Evolutionary conservation across 75 land plant genomes (phyloP).

Genomic region (Gnetum montanum): DNA sequence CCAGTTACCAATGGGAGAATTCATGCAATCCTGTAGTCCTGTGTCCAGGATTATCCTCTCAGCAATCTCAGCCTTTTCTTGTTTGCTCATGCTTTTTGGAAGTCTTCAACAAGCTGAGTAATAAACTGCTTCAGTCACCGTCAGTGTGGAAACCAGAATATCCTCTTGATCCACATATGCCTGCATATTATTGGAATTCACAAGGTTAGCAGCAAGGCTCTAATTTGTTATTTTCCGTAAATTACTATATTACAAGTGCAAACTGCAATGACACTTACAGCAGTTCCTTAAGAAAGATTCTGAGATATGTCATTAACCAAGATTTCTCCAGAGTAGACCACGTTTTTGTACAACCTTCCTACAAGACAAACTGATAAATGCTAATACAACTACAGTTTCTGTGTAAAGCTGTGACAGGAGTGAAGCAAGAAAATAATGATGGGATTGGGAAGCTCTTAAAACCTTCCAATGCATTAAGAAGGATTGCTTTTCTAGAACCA

Average conservation of each 20-base stretch:
- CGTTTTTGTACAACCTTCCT: slow-evolving; percentile 65
- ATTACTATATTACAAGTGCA: no score
- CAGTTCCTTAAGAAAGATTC: no score
- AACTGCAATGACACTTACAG: no score
- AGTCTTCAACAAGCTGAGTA: slow-evolving; percentile 77
- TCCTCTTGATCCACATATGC: slow-evolving; percentile 85
- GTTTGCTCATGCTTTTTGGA: slow-evolving; percentile 14
- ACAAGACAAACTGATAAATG: no score
- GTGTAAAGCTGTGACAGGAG: no score
- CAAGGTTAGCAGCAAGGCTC: no score
- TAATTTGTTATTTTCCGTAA: no score
- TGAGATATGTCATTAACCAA: slow-evolving; percentile 72
- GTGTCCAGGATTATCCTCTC: slow-evolving; percentile 26
- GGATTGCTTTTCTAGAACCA: slow-evolving; percentile 30
- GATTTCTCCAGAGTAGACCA: slow-evolving; percentile 40
- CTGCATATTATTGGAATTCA: no score
- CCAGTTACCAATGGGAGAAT: slow-evolving; percentile 34
- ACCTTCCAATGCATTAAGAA: slow-evolving; percentile 16
- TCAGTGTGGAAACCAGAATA: slow-evolving; percentile 55
- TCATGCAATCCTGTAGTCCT: slow-evolving; percentile 32
- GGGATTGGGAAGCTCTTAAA: no score
- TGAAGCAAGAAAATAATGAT: no score
- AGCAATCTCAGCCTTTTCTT: slow-evolving; percentile 23
- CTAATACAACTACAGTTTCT: no score
- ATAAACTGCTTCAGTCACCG: slow-evolving; percentile 60